Evolutionary conservation across 2,329 filamentous ascomycete genomes (phyloP), one percentile per base, ranked within the genome.

Genomic region (Emydomyces testavorans): DNA sequence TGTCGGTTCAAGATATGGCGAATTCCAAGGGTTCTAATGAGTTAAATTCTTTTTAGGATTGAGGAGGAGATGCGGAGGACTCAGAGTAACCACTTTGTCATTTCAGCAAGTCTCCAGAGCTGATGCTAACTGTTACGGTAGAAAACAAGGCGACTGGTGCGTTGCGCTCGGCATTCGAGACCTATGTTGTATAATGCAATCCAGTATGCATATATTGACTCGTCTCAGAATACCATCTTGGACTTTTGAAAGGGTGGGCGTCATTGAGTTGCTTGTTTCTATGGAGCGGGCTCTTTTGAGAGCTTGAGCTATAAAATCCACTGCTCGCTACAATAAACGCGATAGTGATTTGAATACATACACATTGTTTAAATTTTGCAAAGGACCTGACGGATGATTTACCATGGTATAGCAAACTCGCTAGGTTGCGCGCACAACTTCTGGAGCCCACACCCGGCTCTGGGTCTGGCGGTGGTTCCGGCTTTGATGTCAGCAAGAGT

Each of bases 51-150:
- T 46, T 35, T 15, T 58, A 95, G 90, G 81, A 98, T 98, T 62
- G 92, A 98, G 78, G 89, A 94, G 71, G 92, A 98, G 83, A 98
- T 98, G 92, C 82, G 79, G 67, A 90, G 79, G 80, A 98, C 92
- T 61, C 92, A 98, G 74, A 98, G 90, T 94, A 79, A 74, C 79
- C 60, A 34, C 44, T 28, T 26, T 35, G 6, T 34, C 10, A 13
- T 23, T 3, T n/a, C n/a, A 31, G 2, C 32, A 18, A 7, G 7
- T 34, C 20, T 47, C 15, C 31, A 46, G 28, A 34, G 49, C 48
- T 36, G 46, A 39, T 32, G 48, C 41, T 53, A 49, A 59, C 57
- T 58, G 56, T 54, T 52, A 57, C 16, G n/a, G 26, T 23, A 94
- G 90, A 98, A 71, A 98, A 98, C 65, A 98, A 98, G 79, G 90